phyloP scores from a whole-genome alignment of 108 stramenopile species.

The Parietichytrium sp. region DNA sequence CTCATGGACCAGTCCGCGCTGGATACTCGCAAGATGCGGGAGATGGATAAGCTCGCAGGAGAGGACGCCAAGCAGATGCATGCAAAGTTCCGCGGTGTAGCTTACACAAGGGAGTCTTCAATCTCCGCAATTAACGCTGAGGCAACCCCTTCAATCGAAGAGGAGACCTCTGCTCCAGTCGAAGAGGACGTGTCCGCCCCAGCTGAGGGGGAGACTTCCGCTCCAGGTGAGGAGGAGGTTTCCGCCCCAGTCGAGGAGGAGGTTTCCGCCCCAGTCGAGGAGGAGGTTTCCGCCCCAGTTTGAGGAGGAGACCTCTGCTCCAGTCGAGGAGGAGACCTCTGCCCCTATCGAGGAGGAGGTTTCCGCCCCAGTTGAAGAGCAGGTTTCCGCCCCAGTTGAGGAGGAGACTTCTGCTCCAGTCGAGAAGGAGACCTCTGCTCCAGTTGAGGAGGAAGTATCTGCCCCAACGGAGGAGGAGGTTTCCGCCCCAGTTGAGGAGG shows the following conservation, averaged over 20 bases:
- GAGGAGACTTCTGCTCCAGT: background rate
- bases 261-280: background rate
- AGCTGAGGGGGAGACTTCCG: background rate
- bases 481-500: background rate
- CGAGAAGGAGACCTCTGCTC: background rate
- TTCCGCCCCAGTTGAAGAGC: background rate
- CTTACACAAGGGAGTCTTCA: background rate
- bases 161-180: background rate
- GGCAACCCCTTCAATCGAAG: background rate
- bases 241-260: background rate
- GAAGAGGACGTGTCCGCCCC: background rate
- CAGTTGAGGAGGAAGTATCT: background rate
- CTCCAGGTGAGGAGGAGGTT: background rate
- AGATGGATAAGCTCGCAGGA: background rate
- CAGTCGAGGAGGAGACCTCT: background rate
- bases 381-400: background rate
- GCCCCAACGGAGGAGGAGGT: background rate
- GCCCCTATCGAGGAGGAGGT: background rate
- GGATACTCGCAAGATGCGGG: background rate
- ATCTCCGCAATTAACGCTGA: background rate
- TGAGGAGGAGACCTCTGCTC: background rate
- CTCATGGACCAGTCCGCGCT: background rate
- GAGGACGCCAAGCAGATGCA: background rate
- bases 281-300: background rate
- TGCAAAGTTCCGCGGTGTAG: background rate